Evolutionary conservation across 768 basidiomycete species (phyloP), one percentile per base, ranked within the genome.

Genomic region (Leccinum incarnatum): DNA sequence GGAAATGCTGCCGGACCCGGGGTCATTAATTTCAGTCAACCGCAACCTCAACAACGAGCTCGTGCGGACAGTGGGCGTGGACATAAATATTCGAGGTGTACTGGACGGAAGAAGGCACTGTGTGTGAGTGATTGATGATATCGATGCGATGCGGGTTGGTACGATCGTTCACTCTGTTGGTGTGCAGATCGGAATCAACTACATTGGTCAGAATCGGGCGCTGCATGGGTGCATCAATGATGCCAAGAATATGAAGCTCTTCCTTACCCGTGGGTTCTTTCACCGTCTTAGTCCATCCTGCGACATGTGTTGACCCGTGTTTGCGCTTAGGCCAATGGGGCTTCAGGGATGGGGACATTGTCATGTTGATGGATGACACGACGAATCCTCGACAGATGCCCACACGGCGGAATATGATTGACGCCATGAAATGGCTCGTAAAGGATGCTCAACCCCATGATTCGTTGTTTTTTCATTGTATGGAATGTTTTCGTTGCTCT

Each of bases 151-250:
- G 15, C 12, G 1, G 37, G 19, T 19, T 7, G n/a, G n/a, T 51
- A 47, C 10, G 40, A 53, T 34, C 29, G 9, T 36, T 46, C 42
- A 48, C 34, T 46, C 59, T 14, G 25, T 49, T 55, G 51, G 25
- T 58, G 12, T 36, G 3, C 62, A 87, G 86, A 90, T 94, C 68
- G 91, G 91, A 1, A 88, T 93, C 63, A 89, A 89, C 67, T 94
- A 94, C 67, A 66, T 65, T 11, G 89, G 90, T 0, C 84, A 88
- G 51, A 67, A 69, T 2, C 80, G 84, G 55, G 83, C 81, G 60
- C 80, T 94, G 14, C 76, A 76, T 0, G 93, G 93, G 6, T 94
- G 93, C 65, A 80, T 93, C 66, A 94, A 94, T 61, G 93, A 95
- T 68, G 87, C 87, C 4, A 78, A 77, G 57, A 86, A 87, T 63